Evolutionary conservation across 1,284 basidiomycete genomes (phyloP).

Genomic region (Ganoderma boninense): DNA sequence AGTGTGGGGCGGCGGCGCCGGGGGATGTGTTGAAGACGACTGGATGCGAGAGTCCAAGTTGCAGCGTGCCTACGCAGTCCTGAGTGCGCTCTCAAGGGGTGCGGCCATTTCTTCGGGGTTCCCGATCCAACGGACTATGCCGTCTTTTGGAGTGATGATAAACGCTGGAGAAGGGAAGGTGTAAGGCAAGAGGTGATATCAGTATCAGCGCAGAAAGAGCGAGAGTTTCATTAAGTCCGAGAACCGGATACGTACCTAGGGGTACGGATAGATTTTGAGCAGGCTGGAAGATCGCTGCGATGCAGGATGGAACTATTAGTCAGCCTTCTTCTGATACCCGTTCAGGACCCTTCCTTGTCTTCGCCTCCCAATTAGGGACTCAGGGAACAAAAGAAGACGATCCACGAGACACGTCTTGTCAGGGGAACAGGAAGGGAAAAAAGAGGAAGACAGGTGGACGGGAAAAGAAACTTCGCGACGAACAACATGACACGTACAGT

Average conservation of each 20-base stretch:
- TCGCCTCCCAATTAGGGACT: neutral
- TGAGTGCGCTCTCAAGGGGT: constrained; percentile 37
- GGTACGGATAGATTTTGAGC: constrained; percentile 43
- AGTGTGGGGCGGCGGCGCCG: neutral
- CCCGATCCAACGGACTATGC: constrained; percentile 42
- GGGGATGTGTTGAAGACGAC: neutral
- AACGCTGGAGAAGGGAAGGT: constrained; percentile 34
- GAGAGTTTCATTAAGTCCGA: constrained; percentile 30
- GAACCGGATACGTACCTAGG: constrained; percentile 35
- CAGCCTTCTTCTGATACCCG: constrained; percentile 13
- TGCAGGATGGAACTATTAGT: constrained; percentile 22
- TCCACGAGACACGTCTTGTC: neutral
- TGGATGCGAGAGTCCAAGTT: neutral
- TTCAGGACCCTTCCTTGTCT: neutral
- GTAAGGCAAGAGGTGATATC: neutral
- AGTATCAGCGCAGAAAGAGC: constrained; percentile 6
- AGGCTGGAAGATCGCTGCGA: constrained; percentile 42
- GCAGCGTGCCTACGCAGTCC: constrained; percentile 21
- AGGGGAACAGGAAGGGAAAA: neutral
- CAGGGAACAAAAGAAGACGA: neutral
- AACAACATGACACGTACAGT: constrained; percentile 34
- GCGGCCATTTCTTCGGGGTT: constrained; percentile 43
- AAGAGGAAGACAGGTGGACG: neutral
- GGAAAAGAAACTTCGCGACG: constrained; percentile 18
- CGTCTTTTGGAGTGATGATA: constrained; percentile 43